Percentiles rank a stretch among this genome's conserved stretches.
These are phyloP conservation scores for Thuja plicata DNA, from an alignment of 83 land plant species.

Conservation along the genomic window DNA sequence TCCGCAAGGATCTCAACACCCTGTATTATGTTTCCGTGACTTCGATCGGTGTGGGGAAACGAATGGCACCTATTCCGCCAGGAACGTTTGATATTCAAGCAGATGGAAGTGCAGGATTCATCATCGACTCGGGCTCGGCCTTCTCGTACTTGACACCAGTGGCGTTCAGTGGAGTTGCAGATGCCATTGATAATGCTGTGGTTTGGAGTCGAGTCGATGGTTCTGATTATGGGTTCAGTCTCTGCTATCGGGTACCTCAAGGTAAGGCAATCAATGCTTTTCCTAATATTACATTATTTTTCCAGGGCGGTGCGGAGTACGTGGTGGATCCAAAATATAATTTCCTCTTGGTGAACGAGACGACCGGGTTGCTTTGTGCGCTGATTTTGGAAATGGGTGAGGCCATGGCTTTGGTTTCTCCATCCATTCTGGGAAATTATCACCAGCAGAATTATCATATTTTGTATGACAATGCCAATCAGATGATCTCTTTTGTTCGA, in stretches of 20 bases:
- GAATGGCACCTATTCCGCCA: neutral
- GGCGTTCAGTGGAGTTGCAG: neutral
- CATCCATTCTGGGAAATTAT: slow-evolving; percentile 22
- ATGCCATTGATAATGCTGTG: neutral
- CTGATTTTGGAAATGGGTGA: neutral
- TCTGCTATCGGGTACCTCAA: neutral
- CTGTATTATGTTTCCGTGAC: neutral
- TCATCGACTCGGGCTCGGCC: slow-evolving; percentile 10
- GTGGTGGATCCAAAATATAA: neutral
- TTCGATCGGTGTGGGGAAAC: neutral
- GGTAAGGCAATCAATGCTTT: neutral
- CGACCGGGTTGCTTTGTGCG: neutral
- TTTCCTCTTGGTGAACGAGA: neutral
- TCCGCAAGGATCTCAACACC: neutral
- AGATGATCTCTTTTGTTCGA: slow-evolving; percentile 15
- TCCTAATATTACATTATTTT: neutral
- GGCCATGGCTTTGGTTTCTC: neutral
- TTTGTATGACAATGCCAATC: slow-evolving; percentile 12
- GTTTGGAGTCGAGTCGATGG: neutral
- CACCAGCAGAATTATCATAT: slow-evolving; percentile 28
- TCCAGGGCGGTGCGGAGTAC: neutral
- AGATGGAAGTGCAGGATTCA: slow-evolving; percentile 2
- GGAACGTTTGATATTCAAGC: neutral
- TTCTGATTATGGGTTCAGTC: neutral
- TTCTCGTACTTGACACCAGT: neutral